A percentile compares a stretch with the other conserved stretches of the same genome.
phyloP scores from a whole-genome alignment of 345 rosid genomes.

The Eucalyptus lansdowneana region DNA sequence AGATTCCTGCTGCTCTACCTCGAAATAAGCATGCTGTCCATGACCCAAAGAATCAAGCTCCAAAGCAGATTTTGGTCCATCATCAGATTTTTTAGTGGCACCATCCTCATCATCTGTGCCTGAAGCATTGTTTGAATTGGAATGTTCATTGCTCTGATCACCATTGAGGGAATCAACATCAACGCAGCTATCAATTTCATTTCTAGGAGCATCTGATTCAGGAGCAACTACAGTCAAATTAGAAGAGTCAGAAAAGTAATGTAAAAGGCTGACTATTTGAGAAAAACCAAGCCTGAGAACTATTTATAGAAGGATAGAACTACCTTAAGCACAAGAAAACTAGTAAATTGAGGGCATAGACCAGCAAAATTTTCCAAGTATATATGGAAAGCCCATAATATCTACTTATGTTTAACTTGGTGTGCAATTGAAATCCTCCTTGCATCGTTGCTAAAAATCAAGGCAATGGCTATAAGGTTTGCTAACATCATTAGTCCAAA shows the following conservation, averaged over 20 bases:
- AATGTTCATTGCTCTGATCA: conserved; percentile 17
- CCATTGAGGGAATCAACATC: conserved; percentile 23
- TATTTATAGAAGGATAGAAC: neutral
- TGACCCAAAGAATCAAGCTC: conserved; percentile 11
- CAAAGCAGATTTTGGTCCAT: neutral
- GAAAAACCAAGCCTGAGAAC: neutral
- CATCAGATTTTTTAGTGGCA: conserved; percentile 8
- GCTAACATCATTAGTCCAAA: neutral
- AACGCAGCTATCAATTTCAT: conserved; percentile 11
- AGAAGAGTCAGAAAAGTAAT: neutral
- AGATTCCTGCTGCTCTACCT: conserved; percentile 10
- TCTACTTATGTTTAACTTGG: neutral
- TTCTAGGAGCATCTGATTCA: conserved; percentile 11
- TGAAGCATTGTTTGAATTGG: neutral
- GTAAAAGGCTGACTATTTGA: neutral
- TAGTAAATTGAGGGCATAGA: neutral
- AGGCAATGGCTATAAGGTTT: neutral
- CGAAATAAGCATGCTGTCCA: conserved; percentile 5
- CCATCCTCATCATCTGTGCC: conserved; percentile 1
- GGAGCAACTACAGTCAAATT: conserved; percentile 20
- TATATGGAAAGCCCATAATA: neutral
- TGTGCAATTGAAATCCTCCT: neutral
- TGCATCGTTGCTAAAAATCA: neutral
- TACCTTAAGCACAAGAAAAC: neutral
- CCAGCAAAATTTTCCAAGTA: neutral